These are phyloP conservation scores for Nothophytophthora sp. DNA, from an alignment of 352 stramenopile species.

Conservation along the genomic window DNA sequence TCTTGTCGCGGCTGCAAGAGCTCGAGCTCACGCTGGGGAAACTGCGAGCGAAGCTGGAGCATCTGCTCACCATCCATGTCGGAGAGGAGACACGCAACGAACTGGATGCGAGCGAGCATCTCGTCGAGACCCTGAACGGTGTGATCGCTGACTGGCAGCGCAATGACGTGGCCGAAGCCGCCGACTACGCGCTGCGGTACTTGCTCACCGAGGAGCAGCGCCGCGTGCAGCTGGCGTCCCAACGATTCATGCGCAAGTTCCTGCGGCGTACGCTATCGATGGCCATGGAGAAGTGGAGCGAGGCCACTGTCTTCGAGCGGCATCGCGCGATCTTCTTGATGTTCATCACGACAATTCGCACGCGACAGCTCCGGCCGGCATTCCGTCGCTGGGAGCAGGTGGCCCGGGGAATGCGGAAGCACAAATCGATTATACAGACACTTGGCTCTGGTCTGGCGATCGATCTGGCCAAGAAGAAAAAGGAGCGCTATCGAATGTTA, in stretches of 20 bases:
- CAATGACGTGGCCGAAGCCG: slow-evolving; percentile 52
- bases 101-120: slow-evolving; percentile 49
- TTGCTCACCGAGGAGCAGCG: slow-evolving; percentile 53
- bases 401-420: slow-evolving; percentile 41
- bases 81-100: slow-evolving; percentile 74
- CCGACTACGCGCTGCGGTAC: slow-evolving; percentile 66
- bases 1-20: slow-evolving; percentile 44
- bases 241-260: slow-evolving; percentile 47
- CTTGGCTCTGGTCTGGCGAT: slow-evolving; percentile 56
- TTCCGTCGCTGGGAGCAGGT: slow-evolving; percentile 61
- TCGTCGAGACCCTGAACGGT: slow-evolving; percentile 35
- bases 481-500: slow-evolving; percentile 65
- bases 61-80: slow-evolving; percentile 47
- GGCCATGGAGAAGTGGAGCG: slow-evolving; percentile 48
- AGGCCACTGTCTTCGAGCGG: slow-evolving; percentile 43
- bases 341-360: slow-evolving; percentile 49
- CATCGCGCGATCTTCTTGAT: slow-evolving; percentile 39
- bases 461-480: slow-evolving; percentile 64
- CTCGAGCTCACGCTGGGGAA: slow-evolving; percentile 43
- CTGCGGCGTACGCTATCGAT: slow-evolving; percentile 35
- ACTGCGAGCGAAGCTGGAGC: slow-evolving; percentile 30
- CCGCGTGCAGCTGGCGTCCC: slow-evolving; percentile 48
- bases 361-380: slow-evolving; percentile 50
- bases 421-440: slow-evolving; percentile 44
- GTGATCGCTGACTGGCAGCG: slow-evolving; percentile 39